Evolutionary conservation across 2,329 filamentous ascomycete genomes (phyloP), one percentile per base, ranked within the genome.

Genomic region (Talaromyces albobiverticillius): DNA sequence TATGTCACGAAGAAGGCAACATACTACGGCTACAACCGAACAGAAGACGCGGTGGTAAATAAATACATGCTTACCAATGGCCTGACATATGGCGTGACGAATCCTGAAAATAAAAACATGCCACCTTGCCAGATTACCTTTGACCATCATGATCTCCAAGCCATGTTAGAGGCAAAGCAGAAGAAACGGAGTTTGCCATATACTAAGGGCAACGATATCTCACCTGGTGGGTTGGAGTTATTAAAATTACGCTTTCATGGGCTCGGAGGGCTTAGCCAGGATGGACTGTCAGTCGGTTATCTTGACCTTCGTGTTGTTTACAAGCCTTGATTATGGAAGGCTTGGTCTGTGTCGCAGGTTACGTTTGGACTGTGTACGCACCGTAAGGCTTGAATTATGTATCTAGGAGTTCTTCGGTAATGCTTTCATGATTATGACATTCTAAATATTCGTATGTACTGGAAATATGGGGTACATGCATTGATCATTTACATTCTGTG

Each of bases 1-100:
- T 57, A 54, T 40, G 41, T 60, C 26, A 57, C 31, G 29, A 43
- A 50, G 9, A 52, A 50, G n/a, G 54, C 58, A 18, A 55, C 32
- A 16, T 60, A 60, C 48, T 57, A 60, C 48, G 59, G 59, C 41
- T 61, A 60, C 32, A 42, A 60, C 45, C 45, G 38, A 14, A 40
- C 29, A 25, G 51, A 43, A 20, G 18, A 22, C 32, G 34, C 23
- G 9, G 26, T 45, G 3, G 26, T 36, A 3, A 42, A 38, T 13
- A 29, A 41, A 38, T 34, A 48, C 10, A 43, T 22, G 38, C 45
- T 54, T 10, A 10, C 40, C 9, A 31, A 42, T 10, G 51, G 45
- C 25, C 38, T 36, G n/a, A 40, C 45, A 22, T 20, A 18, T 22
- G 32, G 32, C 16, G 5, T 38, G 4, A 36, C 26, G 9, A 26